Base-by-base conservation (phyloP, 1,284 basidiomycete genomes). In the Apiotrichum siamense region DNA sequence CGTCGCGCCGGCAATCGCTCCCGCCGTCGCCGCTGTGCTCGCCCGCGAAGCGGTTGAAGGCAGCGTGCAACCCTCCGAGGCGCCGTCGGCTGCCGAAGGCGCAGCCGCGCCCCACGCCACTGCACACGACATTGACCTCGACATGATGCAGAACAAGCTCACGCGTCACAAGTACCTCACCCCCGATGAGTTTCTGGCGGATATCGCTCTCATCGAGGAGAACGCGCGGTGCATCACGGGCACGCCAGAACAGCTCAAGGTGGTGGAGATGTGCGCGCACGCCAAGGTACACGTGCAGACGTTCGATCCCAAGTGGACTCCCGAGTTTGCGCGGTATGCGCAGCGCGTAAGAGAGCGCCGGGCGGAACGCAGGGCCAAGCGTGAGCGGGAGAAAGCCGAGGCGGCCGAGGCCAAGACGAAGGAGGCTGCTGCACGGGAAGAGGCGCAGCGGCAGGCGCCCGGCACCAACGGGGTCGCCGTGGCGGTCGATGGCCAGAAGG, bases 281-380 rank as follows among this genome's bases (percentile, higher is more conserved):
- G 82, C 90, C 0, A 80, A 88, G 66, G 84, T 97, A 54, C 86
- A 91, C 75, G 81, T 96, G 49, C 73, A 75, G 55, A 85, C 88
- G 62, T 92, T 97, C 66, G 96, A 98, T 68, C 80, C 82, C 0
- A 79, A 82, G 42, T 88, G 97, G 72, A 77, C 79, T 37, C 64
- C 84, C 26, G 93, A 97, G 68, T 97, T 93, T 69, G 85, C 87
- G 69, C 79, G 87, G 50, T 94, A 94, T 87, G 86, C 87, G 10
- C 80, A 75, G 42, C 78, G 94, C 29, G 87, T 93, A 74, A 84
- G 69, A 76, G 88, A 55, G 74, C 83, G 63, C 88, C 65, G 64
- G 54, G 61, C 57, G 23, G 63, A 66, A 53, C 80, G 78, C 55
- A 79, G 76, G 46, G 77, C 75, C 74, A 87, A 87, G 64, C 84